Evolutionary conservation across 805 yeast species (phyloP).

Genomic region (Clavispora fructus): DNA sequence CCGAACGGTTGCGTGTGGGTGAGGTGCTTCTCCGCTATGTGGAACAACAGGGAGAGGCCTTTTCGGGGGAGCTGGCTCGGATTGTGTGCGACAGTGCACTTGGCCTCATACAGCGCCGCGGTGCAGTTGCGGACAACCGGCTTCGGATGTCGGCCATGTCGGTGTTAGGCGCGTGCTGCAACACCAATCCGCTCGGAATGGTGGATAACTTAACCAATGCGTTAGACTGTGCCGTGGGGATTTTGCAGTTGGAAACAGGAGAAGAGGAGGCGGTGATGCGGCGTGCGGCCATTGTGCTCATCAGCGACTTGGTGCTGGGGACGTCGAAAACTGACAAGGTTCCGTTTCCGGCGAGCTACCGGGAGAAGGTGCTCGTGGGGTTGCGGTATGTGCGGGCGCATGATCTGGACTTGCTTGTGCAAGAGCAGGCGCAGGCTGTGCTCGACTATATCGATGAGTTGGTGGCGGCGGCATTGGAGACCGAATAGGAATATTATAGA

Average conservation of each 20-base stretch:
- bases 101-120: constrained; percentile 26
- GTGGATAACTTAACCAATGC: constrained; percentile 45
- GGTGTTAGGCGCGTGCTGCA: constrained; percentile 67
- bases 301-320: constrained; percentile 54
- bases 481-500: not conserved
- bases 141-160: constrained; percentile 86
- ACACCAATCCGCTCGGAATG: constrained; percentile 52
- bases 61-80: constrained; percentile 41
- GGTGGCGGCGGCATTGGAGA: constrained; percentile 11
- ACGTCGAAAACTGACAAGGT: constrained; percentile 42
- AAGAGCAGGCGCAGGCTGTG: constrained; percentile 48
- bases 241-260: constrained; percentile 53
- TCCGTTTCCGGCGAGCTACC: constrained; percentile 47
- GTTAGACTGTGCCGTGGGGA: constrained; percentile 73
- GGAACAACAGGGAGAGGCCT: constrained; percentile 42
- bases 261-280: constrained; percentile 54
- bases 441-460: constrained; percentile 29
- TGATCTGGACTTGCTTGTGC: constrained; percentile 53
- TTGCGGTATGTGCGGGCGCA: constrained; percentile 42
- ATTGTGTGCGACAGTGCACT: constrained; percentile 42
- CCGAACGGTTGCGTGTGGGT: constrained; percentile 72
- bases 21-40: constrained; percentile 69
- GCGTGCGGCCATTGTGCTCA: constrained; percentile 66
- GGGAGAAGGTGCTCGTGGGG: constrained; percentile 34
- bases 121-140: constrained; percentile 46